Base-by-base conservation (phyloP, 2,329 filamentous ascomycete species). In the Epichloe hybrida region DNA sequence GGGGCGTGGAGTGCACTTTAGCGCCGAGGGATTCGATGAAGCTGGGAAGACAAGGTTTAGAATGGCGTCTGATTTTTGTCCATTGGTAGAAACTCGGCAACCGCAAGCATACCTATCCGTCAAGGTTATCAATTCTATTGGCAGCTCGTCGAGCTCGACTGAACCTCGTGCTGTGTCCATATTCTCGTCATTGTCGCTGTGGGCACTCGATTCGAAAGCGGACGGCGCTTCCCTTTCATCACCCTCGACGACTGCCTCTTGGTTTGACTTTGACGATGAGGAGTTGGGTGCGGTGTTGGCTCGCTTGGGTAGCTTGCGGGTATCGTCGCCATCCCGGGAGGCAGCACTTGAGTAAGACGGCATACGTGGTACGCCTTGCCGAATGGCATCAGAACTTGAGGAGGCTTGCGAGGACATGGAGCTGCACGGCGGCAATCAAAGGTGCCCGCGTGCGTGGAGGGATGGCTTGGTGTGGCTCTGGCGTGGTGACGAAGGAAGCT, bases 21-120 rank as follows among this genome's bases (percentile, higher is more conserved):
- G 88, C 88, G 46, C 82, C 86, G 27, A 98, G 72, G 6, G 88
- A 91, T 54, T 95, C 88, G 61, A 97, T 83, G 64, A 98, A 98
- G 62, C 88, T 93, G 61, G 11, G 5, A 17, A 15, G 8, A 34
- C 7, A 0, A 20, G 8, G 20, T 6, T 38, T 11, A 45, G 41
- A 51, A 39, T 9, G 3, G 17, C 11, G 3, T 11, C 17, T 34
- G 23, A 44, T 27, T 6, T 44, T 44, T 17, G 21, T 11, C 7
- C n/a, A 5, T 5, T 3, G 4, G 31, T 6, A 15, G 12, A 35
- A 44, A 4, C 23, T 36, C 0, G 12, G 23, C 35, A n/a, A 38
- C 20, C 5, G 5, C 2, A 15, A 40, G 7, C 65, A 54, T 72
- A 89, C 88, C 86, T 87, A 67, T 97, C 91, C 20, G 86, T 88